A percentile compares a stretch with the other conserved stretches of the same genome.
phyloP scores from a whole-genome alignment of 208 protist genomes.

The Naegleria lovaniensis region DNA sequence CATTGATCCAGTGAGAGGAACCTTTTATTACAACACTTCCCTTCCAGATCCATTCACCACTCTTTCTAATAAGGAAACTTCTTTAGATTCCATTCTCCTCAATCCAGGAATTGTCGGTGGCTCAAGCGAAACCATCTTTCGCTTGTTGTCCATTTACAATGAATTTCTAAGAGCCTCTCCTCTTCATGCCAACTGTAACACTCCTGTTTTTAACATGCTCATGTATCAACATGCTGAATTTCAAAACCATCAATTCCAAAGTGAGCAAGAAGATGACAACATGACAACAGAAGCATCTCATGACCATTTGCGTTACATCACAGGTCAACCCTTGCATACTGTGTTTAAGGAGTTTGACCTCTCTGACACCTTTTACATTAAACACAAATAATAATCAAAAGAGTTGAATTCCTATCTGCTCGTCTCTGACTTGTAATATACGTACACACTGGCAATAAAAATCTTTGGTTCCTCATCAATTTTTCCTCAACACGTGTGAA shows the following conservation, averaged over 20 bases:
- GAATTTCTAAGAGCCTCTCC: background rate
- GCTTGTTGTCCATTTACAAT: background rate
- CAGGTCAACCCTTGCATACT: background rate
- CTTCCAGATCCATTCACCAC: background rate
- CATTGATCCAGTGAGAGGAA: background rate
- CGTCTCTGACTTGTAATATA: no score
- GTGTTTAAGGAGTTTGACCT: background rate
- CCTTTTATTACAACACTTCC: background rate
- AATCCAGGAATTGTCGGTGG: slow-evolving; percentile 13
- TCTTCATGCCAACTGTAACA: background rate
- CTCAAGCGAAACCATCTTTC: background rate
- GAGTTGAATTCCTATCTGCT: background rate
- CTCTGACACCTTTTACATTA: background rate
- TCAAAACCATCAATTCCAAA: background rate
- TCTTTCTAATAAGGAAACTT: background rate
- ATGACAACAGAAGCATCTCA: background rate
- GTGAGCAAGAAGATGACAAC: background rate
- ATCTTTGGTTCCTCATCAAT: no score
- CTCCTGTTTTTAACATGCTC: background rate
- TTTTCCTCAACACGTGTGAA: no score
- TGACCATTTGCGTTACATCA: background rate
- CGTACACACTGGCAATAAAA: no score
- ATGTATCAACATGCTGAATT: background rate
- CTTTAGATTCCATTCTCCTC: background rate
- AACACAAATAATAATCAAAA: background rate